These are phyloP conservation scores for Limnanthes douglasii DNA, from an alignment of 345 rosid species.

Conservation along the genomic window DNA sequence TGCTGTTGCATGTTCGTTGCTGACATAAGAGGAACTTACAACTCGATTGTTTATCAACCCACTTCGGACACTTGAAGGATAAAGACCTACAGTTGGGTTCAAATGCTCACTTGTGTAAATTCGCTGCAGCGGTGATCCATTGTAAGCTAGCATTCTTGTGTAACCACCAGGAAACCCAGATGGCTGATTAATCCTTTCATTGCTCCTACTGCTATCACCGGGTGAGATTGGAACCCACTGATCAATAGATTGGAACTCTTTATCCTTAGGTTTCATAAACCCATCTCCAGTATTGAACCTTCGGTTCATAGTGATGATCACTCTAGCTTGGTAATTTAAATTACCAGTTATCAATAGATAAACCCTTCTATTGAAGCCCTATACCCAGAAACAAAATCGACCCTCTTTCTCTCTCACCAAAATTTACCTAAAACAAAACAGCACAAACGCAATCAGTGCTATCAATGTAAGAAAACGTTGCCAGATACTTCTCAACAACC, in stretches of 20 bases:
- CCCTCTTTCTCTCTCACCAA: conserved; percentile 5
- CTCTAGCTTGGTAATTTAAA: too few species aligned
- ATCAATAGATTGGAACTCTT: conserved; percentile 14
- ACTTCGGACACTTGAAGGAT: conserved; percentile 10
- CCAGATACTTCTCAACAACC: too few species aligned
- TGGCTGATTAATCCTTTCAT: conserved; percentile 11
- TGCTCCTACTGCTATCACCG: conserved; percentile 9
- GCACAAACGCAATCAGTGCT: too few species aligned
- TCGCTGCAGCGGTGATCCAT: conserved; percentile 9
- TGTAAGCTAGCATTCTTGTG: conserved; percentile 8
- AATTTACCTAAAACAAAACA: neutral
- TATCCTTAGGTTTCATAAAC: conserved; percentile 14
- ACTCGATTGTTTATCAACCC: too few species aligned
- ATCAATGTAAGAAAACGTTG: too few species aligned
- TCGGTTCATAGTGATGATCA: conserved; percentile 20
- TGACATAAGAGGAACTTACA: too few species aligned
- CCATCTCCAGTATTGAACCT: conserved; percentile 18
- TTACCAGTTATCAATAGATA: too few species aligned
- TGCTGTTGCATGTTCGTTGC: conserved; percentile 6
- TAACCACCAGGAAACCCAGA: conserved; percentile 12
- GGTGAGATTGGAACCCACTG: conserved; percentile 37
- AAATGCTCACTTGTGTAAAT: conserved; percentile 9
- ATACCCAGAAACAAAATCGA: conserved; percentile 3
- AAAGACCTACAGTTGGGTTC: conserved; percentile 8
- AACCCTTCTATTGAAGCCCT: too few species aligned